Evolutionary conservation across 1,284 basidiomycete species (phyloP).

Genomic region (Apiotrichum laibachii): DNA sequence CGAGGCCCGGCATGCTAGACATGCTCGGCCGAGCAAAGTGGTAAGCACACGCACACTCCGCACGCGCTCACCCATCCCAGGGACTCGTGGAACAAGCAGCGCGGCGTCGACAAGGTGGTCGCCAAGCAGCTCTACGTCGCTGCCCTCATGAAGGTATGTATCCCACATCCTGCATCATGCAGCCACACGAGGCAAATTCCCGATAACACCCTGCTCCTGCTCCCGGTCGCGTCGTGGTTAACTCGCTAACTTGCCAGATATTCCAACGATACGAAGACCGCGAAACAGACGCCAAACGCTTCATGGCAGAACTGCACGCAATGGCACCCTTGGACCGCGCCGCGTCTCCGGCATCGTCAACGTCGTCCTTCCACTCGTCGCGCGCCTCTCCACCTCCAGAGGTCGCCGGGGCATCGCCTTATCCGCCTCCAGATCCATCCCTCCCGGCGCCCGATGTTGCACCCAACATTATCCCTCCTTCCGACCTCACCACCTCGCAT

Average conservation of each 20-base stretch:
- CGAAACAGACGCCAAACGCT: conserved; percentile 72
- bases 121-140: conserved; percentile 90
- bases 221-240: background rate
- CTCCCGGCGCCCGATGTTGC: conserved; percentile 46
- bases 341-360: conserved; percentile 41
- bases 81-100: conserved; percentile 93
- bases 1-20: conserved; percentile 54
- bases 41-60: conserved; percentile 51
- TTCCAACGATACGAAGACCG: conserved; percentile 54
- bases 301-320: conserved; percentile 78
- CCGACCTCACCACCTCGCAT: conserved; percentile 38
- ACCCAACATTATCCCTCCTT: conserved; percentile 42
- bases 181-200: too few relatives aligned
- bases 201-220: too few relatives aligned
- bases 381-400: conserved; percentile 35
- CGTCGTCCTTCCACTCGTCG: conserved; percentile 45
- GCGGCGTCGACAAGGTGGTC: conserved; percentile 70
- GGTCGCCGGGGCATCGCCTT: conserved; percentile 1
- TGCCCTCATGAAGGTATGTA: conserved; percentile 71
- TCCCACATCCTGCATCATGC: background rate
- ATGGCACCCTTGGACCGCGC: conserved; percentile 58
- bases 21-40: conserved; percentile 93
- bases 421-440: conserved; percentile 41
- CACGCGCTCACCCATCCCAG: conserved; percentile 52
- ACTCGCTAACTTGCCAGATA: conserved; percentile 7